Base-by-base conservation (phyloP, 352 stramenopile genomes). In the Pilasporangium apinafurcum region DNA sequence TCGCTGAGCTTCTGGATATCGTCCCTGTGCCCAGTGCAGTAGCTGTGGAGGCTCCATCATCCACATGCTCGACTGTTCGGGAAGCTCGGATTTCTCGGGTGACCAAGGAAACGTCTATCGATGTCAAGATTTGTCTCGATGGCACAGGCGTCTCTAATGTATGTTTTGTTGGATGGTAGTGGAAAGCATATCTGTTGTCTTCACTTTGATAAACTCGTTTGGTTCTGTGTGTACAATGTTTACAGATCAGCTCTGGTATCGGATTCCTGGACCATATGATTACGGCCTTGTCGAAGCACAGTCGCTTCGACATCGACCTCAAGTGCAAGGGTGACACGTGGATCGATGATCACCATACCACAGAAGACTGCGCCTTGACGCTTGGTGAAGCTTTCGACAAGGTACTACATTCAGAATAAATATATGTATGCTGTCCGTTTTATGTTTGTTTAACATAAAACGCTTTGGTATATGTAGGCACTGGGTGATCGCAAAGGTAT, bases 341-440 rank as follows among this genome's bases (percentile, higher is more conserved):
- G 81, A 96, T 98, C 32, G 95, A 98, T 61, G 95, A 98, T 70
- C 95, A 98, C 58, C 95, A 98, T 65, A 97, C 91, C 31, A 92
- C 83, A 13, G 95, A 98, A 62, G 95, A 98, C 75, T 96, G 96
- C 29, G 81, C 83, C 21, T 83, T 98, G 55, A 92, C 89, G 32
- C 64, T 98, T 4, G 95, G 95, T 18, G 87, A 98, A 51, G 86
- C 83, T 9, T 87, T 98, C 41, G 90, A 96, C 47, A 78, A 76
- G 58, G 62, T 63, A 58, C 4, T 29, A 10, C 21, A 16, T 24
- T 30, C 10, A 13, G 12, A n/a, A 37, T 18, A n/a, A n/a, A n/a
- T n/a, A n/a, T n/a, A n/a, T n/a, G n/a, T n/a, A n/a, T n/a, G n/a
- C n/a, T n/a, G n/a, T n/a, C n/a, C n/a, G n/a, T n/a, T n/a, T n/a